Percentiles rank a stretch among this genome's conserved stretches.
Conservation (phyloP, 1,139 yeast species). For the Schwanniomyces etchellsii region DNA sequence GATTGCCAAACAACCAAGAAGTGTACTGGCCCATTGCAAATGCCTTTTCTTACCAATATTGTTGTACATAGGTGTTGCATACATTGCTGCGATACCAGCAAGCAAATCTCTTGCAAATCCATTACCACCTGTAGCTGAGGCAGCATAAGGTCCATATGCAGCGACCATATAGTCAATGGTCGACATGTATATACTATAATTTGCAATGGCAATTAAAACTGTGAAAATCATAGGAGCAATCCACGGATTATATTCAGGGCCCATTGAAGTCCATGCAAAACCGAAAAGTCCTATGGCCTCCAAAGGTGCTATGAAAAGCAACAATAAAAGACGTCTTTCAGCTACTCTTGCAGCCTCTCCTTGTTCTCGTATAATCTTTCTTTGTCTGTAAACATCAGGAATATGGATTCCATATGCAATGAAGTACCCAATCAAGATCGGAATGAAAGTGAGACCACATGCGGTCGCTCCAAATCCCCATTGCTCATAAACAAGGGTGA, state of each 20-base stretch:
- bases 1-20: conserved; percentile 26
- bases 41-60: conserved; percentile 20
- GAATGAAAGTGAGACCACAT: conserved; percentile 23
- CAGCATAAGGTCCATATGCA: conserved; percentile 30
- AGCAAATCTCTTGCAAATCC: conserved; percentile 32
- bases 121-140: conserved; percentile 38
- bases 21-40: conserved; percentile 28
- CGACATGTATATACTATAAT: conserved; percentile 29
- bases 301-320: conserved; percentile 21
- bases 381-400: conserved; percentile 20
- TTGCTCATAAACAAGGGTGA: conserved; percentile 21
- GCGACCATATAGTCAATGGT: conserved; percentile 33
- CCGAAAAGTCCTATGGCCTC: conserved; percentile 30
- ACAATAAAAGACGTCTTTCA: conserved; percentile 18
- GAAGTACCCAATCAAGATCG: conserved; percentile 26
- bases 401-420: conserved; percentile 20
- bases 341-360: conserved; percentile 19
- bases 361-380: conserved; percentile 10
- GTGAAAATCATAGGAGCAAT: conserved; percentile 29
- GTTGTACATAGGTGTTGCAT: conserved; percentile 25
- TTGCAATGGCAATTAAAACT: conserved; percentile 28
- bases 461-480: conserved; percentile 21
- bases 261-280: conserved; percentile 31
- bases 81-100: conserved; percentile 31
- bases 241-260: conserved; percentile 25